Evolutionary conservation across 805 yeast genomes (phyloP).

Genomic region (Lipomyces mesembrius): DNA sequence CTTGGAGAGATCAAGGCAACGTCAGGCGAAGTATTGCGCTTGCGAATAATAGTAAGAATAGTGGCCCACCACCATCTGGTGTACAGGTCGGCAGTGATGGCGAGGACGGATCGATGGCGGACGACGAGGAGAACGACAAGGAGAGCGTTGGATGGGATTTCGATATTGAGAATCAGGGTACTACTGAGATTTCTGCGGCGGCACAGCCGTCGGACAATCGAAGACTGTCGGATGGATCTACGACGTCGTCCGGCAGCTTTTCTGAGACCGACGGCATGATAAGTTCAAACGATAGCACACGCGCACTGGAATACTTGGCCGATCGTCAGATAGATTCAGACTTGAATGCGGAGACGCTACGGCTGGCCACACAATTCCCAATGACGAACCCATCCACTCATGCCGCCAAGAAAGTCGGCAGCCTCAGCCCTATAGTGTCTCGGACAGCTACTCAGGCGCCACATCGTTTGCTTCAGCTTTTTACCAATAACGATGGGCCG

Average conservation of each 20-base stretch:
- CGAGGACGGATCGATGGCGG: conserved; percentile 43
- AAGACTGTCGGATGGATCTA: conserved; percentile 2
- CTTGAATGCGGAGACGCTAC: conserved; percentile 6
- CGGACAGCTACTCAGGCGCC: conserved; percentile 1
- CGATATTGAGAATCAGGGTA: conserved; percentile 27
- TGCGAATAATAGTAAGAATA: conserved; percentile 7
- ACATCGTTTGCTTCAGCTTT: conserved; percentile 31
- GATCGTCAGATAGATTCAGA: conserved; percentile 8
- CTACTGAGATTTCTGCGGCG: background rate
- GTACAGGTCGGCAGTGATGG: conserved; percentile 35
- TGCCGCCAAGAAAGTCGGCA: background rate
- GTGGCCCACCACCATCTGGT: conserved; percentile 11
- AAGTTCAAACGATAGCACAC: background rate
- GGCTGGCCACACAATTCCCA: conserved; percentile 11
- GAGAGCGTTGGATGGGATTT: conserved; percentile 31
- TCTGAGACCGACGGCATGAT: background rate
- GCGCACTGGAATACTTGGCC: conserved; percentile 3
- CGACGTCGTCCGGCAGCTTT: background rate
- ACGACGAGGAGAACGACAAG: conserved; percentile 37
- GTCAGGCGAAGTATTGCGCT: conserved; percentile 57
- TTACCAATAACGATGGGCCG: conserved; percentile 21
- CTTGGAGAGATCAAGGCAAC: conserved; percentile 61
- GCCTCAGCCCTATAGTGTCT: background rate
- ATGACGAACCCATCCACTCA: background rate
- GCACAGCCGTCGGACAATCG: background rate